Conservation (phyloP, 2,329 filamentous ascomycete species). For the Chaetothyriales sp. region DNA sequence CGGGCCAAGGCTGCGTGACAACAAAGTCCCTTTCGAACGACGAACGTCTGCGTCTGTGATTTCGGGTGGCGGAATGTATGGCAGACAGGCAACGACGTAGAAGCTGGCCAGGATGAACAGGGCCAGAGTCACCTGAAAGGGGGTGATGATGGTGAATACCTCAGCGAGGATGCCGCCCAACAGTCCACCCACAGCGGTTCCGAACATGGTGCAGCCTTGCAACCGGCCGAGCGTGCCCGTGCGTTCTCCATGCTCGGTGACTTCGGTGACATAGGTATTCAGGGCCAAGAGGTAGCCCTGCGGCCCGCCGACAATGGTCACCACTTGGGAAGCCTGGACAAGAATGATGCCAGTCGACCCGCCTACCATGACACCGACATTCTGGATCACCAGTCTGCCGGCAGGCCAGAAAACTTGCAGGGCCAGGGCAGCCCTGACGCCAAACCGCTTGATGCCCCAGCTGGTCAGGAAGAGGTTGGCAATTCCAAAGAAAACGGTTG, state of each 20-base stretch:
- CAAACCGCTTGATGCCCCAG: constrained; percentile 51
- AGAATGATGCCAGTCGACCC: constrained; percentile 50
- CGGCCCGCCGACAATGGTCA: constrained; percentile 53
- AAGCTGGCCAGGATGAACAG: constrained; percentile 35
- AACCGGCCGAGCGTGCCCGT: constrained; percentile 52
- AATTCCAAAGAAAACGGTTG: constrained; percentile 52
- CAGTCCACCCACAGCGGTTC: constrained; percentile 48
- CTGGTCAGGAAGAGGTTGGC: constrained; percentile 53
- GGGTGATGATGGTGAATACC: constrained; percentile 44
- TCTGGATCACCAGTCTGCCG: constrained; percentile 47
- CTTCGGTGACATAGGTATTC: constrained; percentile 53
- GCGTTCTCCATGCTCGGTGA: constrained; percentile 43
- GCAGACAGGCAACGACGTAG: constrained; percentile 30
- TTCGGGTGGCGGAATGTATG: constrained; percentile 33
- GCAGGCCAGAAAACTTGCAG: constrained; percentile 51
- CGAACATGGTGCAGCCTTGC: constrained; percentile 53
- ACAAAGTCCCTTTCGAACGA: constrained; percentile 16
- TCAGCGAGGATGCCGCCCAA: constrained; percentile 52
- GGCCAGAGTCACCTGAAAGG: constrained; percentile 48
- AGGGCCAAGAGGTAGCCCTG: constrained; percentile 54
- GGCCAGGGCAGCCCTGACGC: constrained; percentile 46
- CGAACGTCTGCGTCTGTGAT: not conserved
- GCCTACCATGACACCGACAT: constrained; percentile 48
- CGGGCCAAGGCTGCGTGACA: constrained; percentile 43
- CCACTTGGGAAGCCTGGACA: constrained; percentile 51